Conservation (phyloP, 345 rosid genomes). For the Hevea brasiliensis region DNA sequence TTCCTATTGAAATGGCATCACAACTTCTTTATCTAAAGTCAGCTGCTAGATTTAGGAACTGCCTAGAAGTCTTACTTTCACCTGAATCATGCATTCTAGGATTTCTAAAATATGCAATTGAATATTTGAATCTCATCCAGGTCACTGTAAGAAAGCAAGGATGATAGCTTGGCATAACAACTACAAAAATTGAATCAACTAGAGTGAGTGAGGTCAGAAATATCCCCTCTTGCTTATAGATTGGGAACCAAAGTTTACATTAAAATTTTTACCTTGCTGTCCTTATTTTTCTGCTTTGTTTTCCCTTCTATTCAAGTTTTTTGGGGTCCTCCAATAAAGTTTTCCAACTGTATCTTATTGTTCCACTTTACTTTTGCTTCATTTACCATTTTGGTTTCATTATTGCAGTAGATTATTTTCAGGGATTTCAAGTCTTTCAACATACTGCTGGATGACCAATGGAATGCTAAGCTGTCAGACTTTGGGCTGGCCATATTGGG, state of each 20-base stretch:
- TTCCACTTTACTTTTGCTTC: neutral
- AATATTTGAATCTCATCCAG: neutral
- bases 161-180: neutral
- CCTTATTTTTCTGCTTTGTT: neutral
- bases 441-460: constrained; percentile 81
- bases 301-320: neutral
- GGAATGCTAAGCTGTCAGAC: constrained; percentile 94
- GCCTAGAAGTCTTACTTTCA: neutral
- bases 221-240: neutral
- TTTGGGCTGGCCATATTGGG: constrained; percentile 96
- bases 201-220: neutral
- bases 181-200: neutral
- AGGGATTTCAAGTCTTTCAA: constrained; percentile 95
- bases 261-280: neutral
- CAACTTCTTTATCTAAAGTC: neutral
- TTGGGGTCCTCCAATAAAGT: neutral
- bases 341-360: neutral
- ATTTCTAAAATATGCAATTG: neutral
- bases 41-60: neutral
- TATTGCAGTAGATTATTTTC: constrained; percentile 67
- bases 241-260: neutral
- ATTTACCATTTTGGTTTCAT: neutral
- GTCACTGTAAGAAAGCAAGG: neutral
- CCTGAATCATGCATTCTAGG: neutral
- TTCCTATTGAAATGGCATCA: neutral